phyloP scores from a whole-genome alignment of 108 stramenopile genomes.

The Skeletonema marinoi region DNA sequence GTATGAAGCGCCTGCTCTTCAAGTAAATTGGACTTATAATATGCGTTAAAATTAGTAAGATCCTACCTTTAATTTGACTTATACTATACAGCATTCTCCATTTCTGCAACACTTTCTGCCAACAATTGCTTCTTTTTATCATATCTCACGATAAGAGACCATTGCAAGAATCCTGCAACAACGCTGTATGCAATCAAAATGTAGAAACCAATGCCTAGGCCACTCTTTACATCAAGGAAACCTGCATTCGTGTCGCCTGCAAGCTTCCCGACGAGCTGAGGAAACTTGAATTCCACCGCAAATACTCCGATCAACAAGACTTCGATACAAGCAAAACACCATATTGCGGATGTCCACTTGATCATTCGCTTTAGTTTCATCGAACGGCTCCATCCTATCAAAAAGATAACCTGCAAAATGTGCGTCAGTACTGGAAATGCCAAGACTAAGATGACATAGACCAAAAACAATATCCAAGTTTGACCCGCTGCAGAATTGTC shows the following conservation, averaged over 20 bases:
- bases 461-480: conserved; percentile 46
- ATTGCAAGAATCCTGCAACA: conserved; percentile 28
- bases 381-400: conserved; percentile 14
- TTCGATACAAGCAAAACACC: conserved; percentile 53
- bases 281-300: conserved; percentile 51
- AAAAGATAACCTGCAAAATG: conserved; percentile 36
- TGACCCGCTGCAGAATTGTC: conserved; percentile 30
- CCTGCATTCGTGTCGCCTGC: conserved; percentile 45
- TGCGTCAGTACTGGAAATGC: conserved; percentile 46
- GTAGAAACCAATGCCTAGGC: conserved; percentile 16
- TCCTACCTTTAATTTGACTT: background rate
- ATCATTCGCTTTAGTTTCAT: conserved; percentile 23
- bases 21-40: no score
- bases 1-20: no score
- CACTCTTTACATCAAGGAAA: conserved; percentile 32
- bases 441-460: conserved; percentile 37
- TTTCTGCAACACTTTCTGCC: background rate
- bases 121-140: background rate
- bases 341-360: conserved; percentile 35
- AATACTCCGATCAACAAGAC: conserved; percentile 48
- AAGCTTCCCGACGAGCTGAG: conserved; percentile 32
- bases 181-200: conserved; percentile 28
- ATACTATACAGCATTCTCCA: background rate
- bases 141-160: background rate
- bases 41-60: no score